Conservation (phyloP, 495 filamentous ascomycete species). For the Cercophora sp. region DNA sequence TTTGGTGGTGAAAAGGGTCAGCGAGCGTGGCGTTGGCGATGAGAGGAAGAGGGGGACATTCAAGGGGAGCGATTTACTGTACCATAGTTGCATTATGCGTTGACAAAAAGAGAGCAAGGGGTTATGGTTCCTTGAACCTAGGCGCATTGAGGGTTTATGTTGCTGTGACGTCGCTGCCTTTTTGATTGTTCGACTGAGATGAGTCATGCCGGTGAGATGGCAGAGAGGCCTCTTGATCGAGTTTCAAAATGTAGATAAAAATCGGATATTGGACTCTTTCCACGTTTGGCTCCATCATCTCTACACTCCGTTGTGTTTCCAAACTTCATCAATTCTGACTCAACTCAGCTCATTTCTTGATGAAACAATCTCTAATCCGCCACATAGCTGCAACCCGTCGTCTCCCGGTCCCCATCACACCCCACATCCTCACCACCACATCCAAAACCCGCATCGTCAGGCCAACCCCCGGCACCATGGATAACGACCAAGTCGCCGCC, state of each 20-base stretch:
- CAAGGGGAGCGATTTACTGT: slow-evolving; percentile 6
- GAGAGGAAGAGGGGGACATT: background rate
- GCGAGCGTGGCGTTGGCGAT: no score
- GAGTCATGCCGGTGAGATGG: no score
- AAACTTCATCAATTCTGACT: no score
- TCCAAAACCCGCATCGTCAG: background rate
- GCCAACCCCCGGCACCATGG: background rate
- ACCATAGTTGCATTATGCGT: slow-evolving; percentile 6
- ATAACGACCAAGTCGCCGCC: background rate
- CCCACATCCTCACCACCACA: background rate
- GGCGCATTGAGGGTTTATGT: background rate
- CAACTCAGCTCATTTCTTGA: no score
- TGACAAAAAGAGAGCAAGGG: background rate
- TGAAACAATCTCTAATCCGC: background rate
- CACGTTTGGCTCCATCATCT: no score
- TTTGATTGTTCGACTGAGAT: background rate
- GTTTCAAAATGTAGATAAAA: no score
- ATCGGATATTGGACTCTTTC: no score
- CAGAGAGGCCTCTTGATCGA: no score
- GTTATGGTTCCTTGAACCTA: background rate
- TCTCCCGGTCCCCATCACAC: no score
- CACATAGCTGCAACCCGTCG: no score
- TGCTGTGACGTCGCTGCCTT: background rate
- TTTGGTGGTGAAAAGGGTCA: no score
- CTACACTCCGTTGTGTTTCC: no score